A percentile compares a stretch with the other conserved stretches of the same genome.
Conservation (phyloP, 768 basidiomycete species). For the Leccinum aurantiacum region DNA sequence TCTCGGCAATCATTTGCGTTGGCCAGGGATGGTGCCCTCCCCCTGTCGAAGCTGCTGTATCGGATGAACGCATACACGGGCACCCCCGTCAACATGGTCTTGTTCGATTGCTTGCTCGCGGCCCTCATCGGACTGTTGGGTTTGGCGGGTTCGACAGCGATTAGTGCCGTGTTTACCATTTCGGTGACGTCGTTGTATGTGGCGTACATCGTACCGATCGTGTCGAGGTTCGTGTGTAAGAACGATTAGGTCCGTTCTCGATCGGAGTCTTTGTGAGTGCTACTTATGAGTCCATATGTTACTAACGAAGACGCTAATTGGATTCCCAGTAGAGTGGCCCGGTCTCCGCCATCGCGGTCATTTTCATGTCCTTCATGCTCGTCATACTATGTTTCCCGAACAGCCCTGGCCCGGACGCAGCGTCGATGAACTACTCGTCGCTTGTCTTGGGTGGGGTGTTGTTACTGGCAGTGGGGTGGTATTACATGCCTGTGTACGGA, state of each 20-base stretch:
- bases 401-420: slow-evolving; percentile 41
- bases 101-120: slow-evolving; percentile 44
- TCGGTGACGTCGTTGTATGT: slow-evolving; percentile 45
- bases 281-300: too few relatives aligned
- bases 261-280: slow-evolving; percentile 39
- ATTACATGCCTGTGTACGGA: slow-evolving; percentile 67
- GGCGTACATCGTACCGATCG: slow-evolving; percentile 46
- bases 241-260: slow-evolving; percentile 48
- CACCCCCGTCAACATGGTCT: slow-evolving; percentile 59
- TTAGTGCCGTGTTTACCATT: slow-evolving; percentile 55
- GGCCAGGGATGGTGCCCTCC: slow-evolving; percentile 58
- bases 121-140: slow-evolving; percentile 50
- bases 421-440: slow-evolving; percentile 69
- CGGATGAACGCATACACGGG: slow-evolving; percentile 53
- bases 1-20: slow-evolving; percentile 59
- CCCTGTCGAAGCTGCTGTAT: slow-evolving; percentile 52
- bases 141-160: slow-evolving; percentile 52
- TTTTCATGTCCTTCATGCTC: slow-evolving; percentile 65
- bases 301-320: neutral
- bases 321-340: slow-evolving; percentile 44
- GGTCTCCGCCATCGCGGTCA: slow-evolving; percentile 50
- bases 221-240: slow-evolving; percentile 44
- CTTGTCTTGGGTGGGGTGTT: slow-evolving; percentile 63
- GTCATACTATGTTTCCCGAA: slow-evolving; percentile 63
- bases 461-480: slow-evolving; percentile 55